Evolutionary conservation across 805 yeast species (phyloP), one percentile per base, ranked within the genome.

Genomic region (Sugiyamaella marilandica): DNA sequence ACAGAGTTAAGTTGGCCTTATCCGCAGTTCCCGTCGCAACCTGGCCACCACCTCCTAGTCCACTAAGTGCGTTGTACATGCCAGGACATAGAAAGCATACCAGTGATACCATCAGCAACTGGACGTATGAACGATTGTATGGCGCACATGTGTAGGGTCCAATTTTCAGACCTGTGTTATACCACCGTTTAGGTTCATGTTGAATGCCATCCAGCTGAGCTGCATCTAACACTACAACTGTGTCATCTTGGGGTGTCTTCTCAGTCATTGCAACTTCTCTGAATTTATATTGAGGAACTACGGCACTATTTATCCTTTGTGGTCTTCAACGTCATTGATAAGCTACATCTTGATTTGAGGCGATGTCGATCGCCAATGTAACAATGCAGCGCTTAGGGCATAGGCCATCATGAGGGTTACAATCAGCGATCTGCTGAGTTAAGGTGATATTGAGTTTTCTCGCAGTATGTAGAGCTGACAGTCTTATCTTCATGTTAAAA

Each of bases 31-130:
- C 78, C 16, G 75, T 74, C 32, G 51, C 49, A 13, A 59, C 43
- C 37, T 60, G 58, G 39, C 78, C 77, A 26, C 77, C 71, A 49
- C 78, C 79, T 24, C 80, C 80, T 47, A 78, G 71, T 54, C 81
- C 82, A 21, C 73, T 59, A 43, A 77, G 68, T 47, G 81, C 80
- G 55, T 77, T 77, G 63, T 65, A 77, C 76, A 76, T 74, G 39
- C 82, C 82, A 0, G 80, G 79, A n/a, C 79, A 72, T 69, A 77
- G 66, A 62, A 77, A 77, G 32, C 75, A 63, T 8, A 74, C 75
- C 55, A 76, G 74, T 5, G 80, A 67, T 58, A 76, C 66, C 69
- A 78, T 64, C 26, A 77, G 68, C 34, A 78, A 64, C 63, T 77
- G 82, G 47, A 69, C 66, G 61, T 66, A 65, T 45, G 74, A 63